Base-by-base conservation (phyloP, 768 basidiomycete species). In the Chalciporus piperatus region DNA sequence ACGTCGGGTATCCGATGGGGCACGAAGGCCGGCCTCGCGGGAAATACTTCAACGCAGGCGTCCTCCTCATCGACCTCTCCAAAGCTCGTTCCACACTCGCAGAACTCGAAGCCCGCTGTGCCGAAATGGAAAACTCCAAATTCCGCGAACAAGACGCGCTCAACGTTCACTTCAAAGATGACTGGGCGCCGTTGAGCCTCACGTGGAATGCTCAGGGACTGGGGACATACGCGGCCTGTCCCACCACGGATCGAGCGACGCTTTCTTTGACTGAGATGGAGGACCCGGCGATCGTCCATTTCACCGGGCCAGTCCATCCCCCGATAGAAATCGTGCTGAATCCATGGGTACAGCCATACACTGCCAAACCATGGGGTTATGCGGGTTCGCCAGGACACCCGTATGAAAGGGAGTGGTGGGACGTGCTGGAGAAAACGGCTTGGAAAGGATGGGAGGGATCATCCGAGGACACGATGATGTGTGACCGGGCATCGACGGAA, bases 291-390 rank as follows among this genome's bases (percentile, higher is more conserved):
- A 74, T 84, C 52, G 77, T 83, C 12, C 82, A 82, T 58, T 84
- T 84, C 64, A 81, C 81, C 3, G 81, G 82, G 2, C 76, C 81
- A 1, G 68, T 80, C 25, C 69, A 81, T 61, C 80, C 81, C 1
- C 55, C 60, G 5, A 41, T 81, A 53, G 71, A 64, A 7, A 65
- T 70, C 5, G 73, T 81, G 11, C 59, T 82, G 54, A 80, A 80
- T 59, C 75, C 76, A 1, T 76, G 70, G 48, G 71, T 79, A n/a
- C 80, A 77, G 56, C 81, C 79, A 4, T 77, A 67, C 52, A 76
- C 75, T 1, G 70, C 79, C 8, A 84, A 82, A 54, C 80, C 80
- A 1, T 82, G 82, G 81, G 79, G 79, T 3, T 82, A 81, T 51
- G 69, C 76, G 1, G 76, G 79, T 12, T 67, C 78, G 1, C 80